These are phyloP conservation scores for Murraya koenigii DNA, from an alignment of 345 rosid species.

Conservation along the genomic window DNA sequence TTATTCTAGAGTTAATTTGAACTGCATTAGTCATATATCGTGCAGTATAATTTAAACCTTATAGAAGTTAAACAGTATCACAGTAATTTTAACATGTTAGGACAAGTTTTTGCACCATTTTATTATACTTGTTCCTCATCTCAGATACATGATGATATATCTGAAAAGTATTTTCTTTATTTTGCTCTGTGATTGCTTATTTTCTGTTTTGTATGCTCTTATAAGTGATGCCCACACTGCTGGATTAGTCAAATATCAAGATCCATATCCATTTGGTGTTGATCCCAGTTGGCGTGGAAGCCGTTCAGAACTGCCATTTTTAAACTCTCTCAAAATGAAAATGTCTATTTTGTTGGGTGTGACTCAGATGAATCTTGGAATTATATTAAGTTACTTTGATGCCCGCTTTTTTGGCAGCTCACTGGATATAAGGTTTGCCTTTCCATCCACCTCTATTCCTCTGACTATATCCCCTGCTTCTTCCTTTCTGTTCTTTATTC, in stretches of 20 bases:
- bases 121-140: background rate
- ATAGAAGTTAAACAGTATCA: background rate
- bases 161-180: background rate
- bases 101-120: slow-evolving; percentile 2
- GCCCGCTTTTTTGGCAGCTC: slow-evolving; percentile 74
- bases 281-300: slow-evolving; percentile 99
- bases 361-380: slow-evolving; percentile 92
- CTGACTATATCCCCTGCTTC: background rate
- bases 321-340: slow-evolving; percentile 97
- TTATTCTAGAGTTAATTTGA: background rate
- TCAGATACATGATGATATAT: background rate
- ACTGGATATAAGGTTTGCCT: slow-evolving; percentile 70
- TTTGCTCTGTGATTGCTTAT: background rate
- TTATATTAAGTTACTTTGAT: slow-evolving; percentile 82
- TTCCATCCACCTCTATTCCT: background rate
- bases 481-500: background rate
- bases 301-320: slow-evolving; percentile 88
- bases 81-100: background rate
- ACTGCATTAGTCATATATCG: background rate
- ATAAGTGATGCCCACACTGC: slow-evolving; percentile 68
- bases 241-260: slow-evolving; percentile 79
- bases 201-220: slow-evolving; percentile 24
- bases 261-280: slow-evolving; percentile 92
- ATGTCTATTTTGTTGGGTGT: slow-evolving; percentile 93
- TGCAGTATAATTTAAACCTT: background rate